These are phyloP conservation scores for Glycyrrhiza uralensis DNA, from an alignment of 306 rosid genomes.

Conservation along the genomic window DNA sequence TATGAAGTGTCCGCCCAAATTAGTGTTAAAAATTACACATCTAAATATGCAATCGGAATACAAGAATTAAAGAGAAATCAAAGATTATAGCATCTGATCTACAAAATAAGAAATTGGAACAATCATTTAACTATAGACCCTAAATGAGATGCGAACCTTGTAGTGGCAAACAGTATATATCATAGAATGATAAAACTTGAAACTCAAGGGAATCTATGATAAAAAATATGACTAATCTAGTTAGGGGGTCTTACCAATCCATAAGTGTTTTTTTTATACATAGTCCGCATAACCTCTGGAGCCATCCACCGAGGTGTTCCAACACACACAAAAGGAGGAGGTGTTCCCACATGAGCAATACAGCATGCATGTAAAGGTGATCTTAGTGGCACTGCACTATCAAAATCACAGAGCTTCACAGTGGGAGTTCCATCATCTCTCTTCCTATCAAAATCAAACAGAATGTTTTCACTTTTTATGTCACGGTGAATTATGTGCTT, in stretches of 20 bases:
- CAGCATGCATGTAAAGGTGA: constrained; percentile 79
- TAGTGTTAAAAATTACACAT: background rate
- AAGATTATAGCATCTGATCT: background rate
- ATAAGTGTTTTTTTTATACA: constrained; percentile 56
- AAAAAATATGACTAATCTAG: constrained; percentile 1
- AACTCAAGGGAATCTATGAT: background rate
- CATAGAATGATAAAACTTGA: background rate
- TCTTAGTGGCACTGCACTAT: constrained; percentile 88
- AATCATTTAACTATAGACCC: background rate
- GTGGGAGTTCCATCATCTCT: constrained; percentile 69
- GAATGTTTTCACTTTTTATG: constrained; percentile 84
- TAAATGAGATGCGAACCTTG: background rate
- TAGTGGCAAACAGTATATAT: background rate
- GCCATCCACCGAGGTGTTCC: constrained; percentile 99
- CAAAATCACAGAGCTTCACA: constrained; percentile 98
- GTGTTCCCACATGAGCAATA: constrained; percentile 79
- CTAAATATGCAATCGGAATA: background rate
- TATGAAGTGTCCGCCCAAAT: background rate
- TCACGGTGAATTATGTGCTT: constrained; percentile 96
- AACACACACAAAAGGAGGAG: constrained; percentile 75
- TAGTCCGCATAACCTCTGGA: constrained; percentile 87
- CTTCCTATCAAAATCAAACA: constrained; percentile 70
- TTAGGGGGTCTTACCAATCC: constrained; percentile 64
- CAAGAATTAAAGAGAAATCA: background rate
- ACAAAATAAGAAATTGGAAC: background rate